A percentile compares a stretch with the other conserved stretches of the same genome.
Evolutionary conservation across 2,329 filamentous ascomycete genomes (phyloP).

Genomic region (Hortaea werneckii): DNA sequence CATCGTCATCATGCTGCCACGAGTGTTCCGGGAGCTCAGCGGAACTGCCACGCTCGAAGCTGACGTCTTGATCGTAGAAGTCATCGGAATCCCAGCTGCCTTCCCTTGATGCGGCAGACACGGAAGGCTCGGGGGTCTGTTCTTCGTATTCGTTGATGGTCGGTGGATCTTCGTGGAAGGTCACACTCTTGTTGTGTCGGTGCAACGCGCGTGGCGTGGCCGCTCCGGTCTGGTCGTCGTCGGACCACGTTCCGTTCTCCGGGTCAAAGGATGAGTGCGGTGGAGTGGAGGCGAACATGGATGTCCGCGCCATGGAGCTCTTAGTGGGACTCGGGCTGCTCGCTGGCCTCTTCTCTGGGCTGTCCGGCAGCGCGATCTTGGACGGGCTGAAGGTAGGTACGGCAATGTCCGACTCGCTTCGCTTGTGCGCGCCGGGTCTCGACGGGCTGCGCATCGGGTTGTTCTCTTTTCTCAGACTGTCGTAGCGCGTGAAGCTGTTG

Average conservation of each 20-base stretch:
- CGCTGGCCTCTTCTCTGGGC: conserved; percentile 26
- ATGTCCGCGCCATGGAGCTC: conserved; percentile 66
- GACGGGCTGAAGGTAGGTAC: conserved; percentile 49
- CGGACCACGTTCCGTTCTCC: conserved; percentile 58
- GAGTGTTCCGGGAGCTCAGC: conserved; percentile 45
- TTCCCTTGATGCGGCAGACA: conserved; percentile 73
- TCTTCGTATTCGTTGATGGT: conserved; percentile 97
- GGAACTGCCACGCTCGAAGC: conserved; percentile 48
- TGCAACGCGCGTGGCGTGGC: conserved; percentile 59
- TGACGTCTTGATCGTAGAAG: conserved; percentile 61
- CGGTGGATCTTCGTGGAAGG: conserved; percentile 86
- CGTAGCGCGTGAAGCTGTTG: conserved; percentile 55
- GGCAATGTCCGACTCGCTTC: conserved; percentile 49
- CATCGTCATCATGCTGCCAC: conserved; percentile 29
- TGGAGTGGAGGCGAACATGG: conserved; percentile 47
- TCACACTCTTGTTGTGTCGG: conserved; percentile 91
- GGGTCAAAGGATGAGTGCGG: conserved; percentile 49
- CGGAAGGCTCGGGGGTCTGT: conserved; percentile 88
- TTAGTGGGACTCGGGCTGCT: conserved; percentile 71
- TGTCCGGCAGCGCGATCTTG: conserved; percentile 29
- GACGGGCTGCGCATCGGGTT: conserved; percentile 23
- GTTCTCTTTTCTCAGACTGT: conserved; percentile 34
- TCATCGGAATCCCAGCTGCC: conserved; percentile 80
- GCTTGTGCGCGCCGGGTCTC: conserved; percentile 25
- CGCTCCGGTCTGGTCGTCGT: conserved; percentile 47